Base-by-base conservation (phyloP, 306 rosid species). In the Luffa acutangula region DNA sequence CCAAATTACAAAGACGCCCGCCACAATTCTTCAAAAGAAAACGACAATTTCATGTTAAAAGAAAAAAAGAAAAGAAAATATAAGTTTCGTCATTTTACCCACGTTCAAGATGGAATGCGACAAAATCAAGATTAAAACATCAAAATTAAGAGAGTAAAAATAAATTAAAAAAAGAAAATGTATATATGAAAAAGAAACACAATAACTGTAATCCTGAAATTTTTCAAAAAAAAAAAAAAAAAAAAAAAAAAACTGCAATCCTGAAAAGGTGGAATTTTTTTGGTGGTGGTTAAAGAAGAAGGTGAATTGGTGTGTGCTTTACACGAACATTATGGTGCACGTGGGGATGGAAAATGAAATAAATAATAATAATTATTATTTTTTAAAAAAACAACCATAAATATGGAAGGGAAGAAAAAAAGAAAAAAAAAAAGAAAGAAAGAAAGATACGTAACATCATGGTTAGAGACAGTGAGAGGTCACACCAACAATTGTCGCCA, bases 401-500 rank as follows among this genome's bases (percentile, higher is more conserved):
- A 41, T 63, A 33, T 34, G 21, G 21, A 69, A n/a, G 18, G 4
- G 2, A 65, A 4, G 25, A 0, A 15, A 9, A 3, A 18, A 37
- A 7, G 9, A 14, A 13, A 0, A 37, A 43, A 11, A 2, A 10
- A 20, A 43, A 11, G 41, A 8, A 18, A 20, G 9, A n/a, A 42
- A 6, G 77, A 72, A 48, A 72, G 77, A 72, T 21, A 72, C 77
- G 77, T 72, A 72, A 72, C 87, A 77, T 63, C 58, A 81, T 86
- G 86, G 41, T 41, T 51, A 81, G 81, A 80, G 89, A 79, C 83
- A 84, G 41, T 82, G 92, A 87, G 76, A 84, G 78, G 86, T 81
- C 89, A 88, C 86, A 84, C 85, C 84, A 78, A 75, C 60, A 80
- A 74, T 79, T 87, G 90, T 87, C 88, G 84, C 83, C 9, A 75